Evolutionary conservation across 179 eudicot species (phyloP), one percentile per base, ranked within the genome.

Genomic region (Beta lomatogona): DNA sequence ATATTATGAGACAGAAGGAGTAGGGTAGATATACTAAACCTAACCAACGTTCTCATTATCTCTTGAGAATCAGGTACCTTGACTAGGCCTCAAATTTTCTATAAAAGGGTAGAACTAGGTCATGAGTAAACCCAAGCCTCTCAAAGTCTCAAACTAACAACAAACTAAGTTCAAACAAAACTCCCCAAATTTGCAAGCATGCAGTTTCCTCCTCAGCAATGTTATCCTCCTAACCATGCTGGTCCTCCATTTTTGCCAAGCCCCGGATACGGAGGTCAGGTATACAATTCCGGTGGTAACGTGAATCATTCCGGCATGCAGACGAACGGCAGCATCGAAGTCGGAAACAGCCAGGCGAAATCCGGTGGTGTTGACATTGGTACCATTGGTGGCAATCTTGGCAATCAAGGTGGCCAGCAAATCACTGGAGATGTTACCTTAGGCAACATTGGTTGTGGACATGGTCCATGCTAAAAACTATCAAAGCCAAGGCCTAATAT

Each of bases 261-360:
- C 31, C 79, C 76, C 73, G 18, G 22, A 18, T 31, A 5, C 6
- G 64, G 22, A 4, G 22, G 63, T 57, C 68, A 73, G 12, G 45
- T 21, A 44, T 22, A 80, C 22, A 82, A 82, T 18, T 5, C 81
- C 3, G 84, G 81, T 0, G 73, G 81, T n/a, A 82, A 82, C 73
- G 0, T 11, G 0, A 82, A 82, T 31, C 77, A 72, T 16, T 71
- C 81, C 4, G 84, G 84, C 28, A 71, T 8, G 0, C 84, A 82
- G 53, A 63, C 6, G 13, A 82, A 61, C 36, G 84, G 84, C 19
- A 19, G 59, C 44, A 81, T 79, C 65, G n/a, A 59, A 0, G 68
- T 77, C 36, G 84, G 81, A 9, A 77, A 77, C 18, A 4, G 55
- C 11, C 53, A 22, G 14, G 67, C 68, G n/a, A n/a, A 52, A 8